phyloP scores from a whole-genome alignment of 257 asterid genomes.

The Solanum bukasovii region DNA sequence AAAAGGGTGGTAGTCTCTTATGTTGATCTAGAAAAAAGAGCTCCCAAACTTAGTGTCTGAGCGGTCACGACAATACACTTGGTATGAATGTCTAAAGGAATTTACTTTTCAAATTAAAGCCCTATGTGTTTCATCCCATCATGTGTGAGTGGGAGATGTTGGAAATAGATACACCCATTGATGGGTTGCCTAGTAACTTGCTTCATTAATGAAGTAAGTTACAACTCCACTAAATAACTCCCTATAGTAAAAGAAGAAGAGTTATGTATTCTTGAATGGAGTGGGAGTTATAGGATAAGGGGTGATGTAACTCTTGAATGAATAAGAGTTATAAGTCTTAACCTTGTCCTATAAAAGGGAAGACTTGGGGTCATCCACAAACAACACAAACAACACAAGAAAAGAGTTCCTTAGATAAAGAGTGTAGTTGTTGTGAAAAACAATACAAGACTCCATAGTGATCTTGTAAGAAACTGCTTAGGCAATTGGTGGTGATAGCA shows the following conservation, averaged over 20 bases:
- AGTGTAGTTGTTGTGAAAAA: background rate
- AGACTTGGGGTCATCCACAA: background rate
- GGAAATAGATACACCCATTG: no score
- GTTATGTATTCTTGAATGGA: background rate
- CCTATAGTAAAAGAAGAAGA: background rate
- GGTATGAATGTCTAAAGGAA: no score
- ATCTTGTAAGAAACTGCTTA: background rate
- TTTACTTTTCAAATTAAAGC: no score
- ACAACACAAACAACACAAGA: background rate
- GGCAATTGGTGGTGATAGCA: background rate
- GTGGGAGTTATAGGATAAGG: background rate
- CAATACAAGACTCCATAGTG: background rate
- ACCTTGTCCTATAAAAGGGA: background rate
- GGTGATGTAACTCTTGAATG: background rate
- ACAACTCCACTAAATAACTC: background rate
- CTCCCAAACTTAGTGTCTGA: no score
- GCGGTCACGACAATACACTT: no score
- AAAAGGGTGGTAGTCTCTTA: no score
- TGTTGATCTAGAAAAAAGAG: no score
- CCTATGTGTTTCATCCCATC: no score
- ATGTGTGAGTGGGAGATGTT: background rate
- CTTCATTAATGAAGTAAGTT: background rate
- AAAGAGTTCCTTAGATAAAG: background rate
- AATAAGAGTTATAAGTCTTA: background rate
- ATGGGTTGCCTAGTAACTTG: background rate